Evolutionary conservation across 495 filamentous ascomycete genomes (phyloP), one percentile per base, ranked within the genome.

Genomic region (Cladorrhinum samala): DNA sequence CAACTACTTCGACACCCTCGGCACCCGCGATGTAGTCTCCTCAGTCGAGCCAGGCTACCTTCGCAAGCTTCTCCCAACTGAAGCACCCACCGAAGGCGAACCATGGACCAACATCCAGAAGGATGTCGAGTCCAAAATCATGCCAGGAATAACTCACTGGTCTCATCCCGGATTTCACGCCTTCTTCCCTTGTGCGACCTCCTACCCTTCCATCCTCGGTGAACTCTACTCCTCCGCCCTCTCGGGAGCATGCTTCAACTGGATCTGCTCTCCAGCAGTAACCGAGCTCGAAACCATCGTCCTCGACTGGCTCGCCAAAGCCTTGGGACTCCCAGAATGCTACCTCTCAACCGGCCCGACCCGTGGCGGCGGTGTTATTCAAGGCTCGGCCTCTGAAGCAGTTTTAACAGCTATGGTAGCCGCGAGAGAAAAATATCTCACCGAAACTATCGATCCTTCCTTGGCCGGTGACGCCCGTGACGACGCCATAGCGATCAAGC

Each of bases 61-160:
- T 4, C 79, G 79, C 48, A 84, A 86, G 21, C 77, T 91, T 7
- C 81, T 98, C 2, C 92, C 93, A 9, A 64, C 72, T n/a, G 70
- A 73, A 36, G 83, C 89, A 0, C 93, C 93, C 5, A 61, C 80
- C 19, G 75, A 88, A 18, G 83, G 85, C 36, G 90, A 97, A 68
- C 53, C 74, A 59, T 96, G 91, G 91, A 65, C 71, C 38, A 73
- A 80, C 45, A 96, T 97, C 61, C 88, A 95, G 61, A 72, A 78
- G 23, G 92, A 97, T 68, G 83, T 97, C 44, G 87, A 91, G 59
- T 66, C 79, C 13, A 89, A 93, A 62, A 96, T 97, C 67, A 83
- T 96, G 67, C 93, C 93, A 0, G 93, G 93, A 2, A 72, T 98
- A 49, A 98, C 93, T 0, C 93, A 97, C 70, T 98, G 93, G 21